Conservation (phyloP, 106 monocot genomes). For the Allium fistulosum region DNA sequence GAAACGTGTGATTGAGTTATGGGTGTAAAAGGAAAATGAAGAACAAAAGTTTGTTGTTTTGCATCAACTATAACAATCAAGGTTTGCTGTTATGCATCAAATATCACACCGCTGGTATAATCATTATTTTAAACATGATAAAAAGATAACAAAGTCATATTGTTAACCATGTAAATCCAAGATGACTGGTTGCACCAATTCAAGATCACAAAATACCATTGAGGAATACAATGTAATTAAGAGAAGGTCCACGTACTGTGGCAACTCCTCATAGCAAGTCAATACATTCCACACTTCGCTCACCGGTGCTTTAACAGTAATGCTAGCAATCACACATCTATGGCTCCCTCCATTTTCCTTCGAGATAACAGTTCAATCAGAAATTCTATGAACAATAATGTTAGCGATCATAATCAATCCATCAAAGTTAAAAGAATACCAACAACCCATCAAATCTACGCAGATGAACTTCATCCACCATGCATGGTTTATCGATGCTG, state of each 20-base stretch:
- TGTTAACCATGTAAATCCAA: too few species aligned
- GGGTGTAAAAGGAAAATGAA: too few species aligned
- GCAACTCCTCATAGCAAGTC: constrained; percentile 78
- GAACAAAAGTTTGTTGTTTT: too few species aligned
- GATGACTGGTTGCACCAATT: too few species aligned
- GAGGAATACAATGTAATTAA: neutral
- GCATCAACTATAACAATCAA: too few species aligned
- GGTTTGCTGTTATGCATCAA: too few species aligned
- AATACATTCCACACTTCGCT: constrained; percentile 82
- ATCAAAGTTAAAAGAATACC: constrained; percentile 39
- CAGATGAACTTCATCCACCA: constrained; percentile 97
- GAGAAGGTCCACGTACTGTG: constrained; percentile 57
- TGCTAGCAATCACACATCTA: constrained; percentile 82
- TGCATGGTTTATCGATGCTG: constrained; percentile 70
- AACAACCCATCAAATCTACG: constrained; percentile 89
- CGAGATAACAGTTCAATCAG: constrained; percentile 27
- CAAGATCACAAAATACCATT: too few species aligned
- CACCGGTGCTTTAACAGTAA: constrained; percentile 88
- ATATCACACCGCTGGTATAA: too few species aligned
- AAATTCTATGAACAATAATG: constrained; percentile 10
- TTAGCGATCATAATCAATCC: neutral
- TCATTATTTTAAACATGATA: too few species aligned
- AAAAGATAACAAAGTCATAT: too few species aligned
- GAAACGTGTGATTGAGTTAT: too few species aligned
- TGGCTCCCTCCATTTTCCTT: constrained; percentile 96